Base-by-base conservation (phyloP, 2,329 filamentous ascomycete species). In the Nectriaceae sp. region DNA sequence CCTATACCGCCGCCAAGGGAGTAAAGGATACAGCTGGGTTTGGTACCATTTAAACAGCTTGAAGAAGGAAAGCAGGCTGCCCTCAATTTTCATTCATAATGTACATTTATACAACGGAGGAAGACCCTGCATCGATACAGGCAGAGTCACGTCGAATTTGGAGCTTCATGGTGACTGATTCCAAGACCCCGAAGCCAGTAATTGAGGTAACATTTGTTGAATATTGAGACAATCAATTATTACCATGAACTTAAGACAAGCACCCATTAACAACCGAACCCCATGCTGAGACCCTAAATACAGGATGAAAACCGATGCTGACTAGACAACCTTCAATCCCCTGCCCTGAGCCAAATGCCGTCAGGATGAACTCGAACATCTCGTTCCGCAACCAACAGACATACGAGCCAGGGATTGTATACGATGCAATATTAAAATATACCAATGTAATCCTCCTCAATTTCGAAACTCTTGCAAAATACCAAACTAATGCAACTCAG, bases 21-120 rank as follows among this genome's bases (percentile, higher is more conserved):
- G 69, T 76, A 42, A 59, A 61, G 15, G 65, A 59, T 48, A 70
- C 64, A 35, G 75, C 76, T 55, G 77, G 77, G 8, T 71, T 79
- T 51, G 77, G 77, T 21, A 71, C 66, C 43, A 62, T 74, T 47
- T 75, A 67, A 44, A 49, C 16, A 21, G 40, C 31, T 31, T 26
- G 37, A 33, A 50, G 35, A 29, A 56, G 24, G 21, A 40, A 44
- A 44, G 38, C n/a, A n/a, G n/a, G n/a, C n/a, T n/a, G n/a, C n/a
- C n/a, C n/a, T n/a, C 58, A 58, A 49, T 47, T 44, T 46, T 52
- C 55, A 58, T 26, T 56, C 58, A 58, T 46, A 29, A 41, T n/a
- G n/a, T 31, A 31, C 15, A 31, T 31, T 15, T 31, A 15, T 10
- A 31, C 10, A 8, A 31, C 15, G 15, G 26, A 31, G 26, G 26